Conservation (phyloP, 495 filamentous ascomycete species). For the Tuber melanosporum region DNA sequence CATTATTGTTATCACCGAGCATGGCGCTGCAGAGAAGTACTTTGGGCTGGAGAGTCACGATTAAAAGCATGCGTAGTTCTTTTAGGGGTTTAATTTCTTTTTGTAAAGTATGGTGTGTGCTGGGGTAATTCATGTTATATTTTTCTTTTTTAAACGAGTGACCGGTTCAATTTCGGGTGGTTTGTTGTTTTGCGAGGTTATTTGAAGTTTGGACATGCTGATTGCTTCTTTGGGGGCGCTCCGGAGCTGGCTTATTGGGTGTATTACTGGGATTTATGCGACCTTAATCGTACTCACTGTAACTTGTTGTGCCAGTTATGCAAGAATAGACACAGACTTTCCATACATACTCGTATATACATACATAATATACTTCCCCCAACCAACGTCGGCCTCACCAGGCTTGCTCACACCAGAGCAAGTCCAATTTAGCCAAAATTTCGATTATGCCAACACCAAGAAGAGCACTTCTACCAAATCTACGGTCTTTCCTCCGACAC, state of each 20-base stretch:
- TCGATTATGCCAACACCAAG: background rate
- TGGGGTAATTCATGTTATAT: background rate
- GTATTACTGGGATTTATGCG: background rate
- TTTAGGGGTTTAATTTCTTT: background rate
- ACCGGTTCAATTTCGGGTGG: background rate
- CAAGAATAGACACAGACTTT: background rate
- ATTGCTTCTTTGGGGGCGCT: background rate
- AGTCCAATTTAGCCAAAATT: too few relatives aligned
- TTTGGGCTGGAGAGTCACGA: background rate
- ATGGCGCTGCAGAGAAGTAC: constrained; percentile 9
- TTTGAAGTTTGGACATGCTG: background rate
- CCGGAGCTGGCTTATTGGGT: background rate
- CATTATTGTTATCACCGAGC: constrained; percentile 13
- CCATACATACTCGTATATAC: background rate
- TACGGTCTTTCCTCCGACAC: background rate
- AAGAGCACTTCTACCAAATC: background rate
- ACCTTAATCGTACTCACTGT: background rate
- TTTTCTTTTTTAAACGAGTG: background rate
- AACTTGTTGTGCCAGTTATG: too few relatives aligned
- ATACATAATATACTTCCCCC: background rate
- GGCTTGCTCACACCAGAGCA: too few relatives aligned
- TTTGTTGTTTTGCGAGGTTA: background rate
- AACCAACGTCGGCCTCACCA: background rate
- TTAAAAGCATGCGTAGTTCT: background rate
- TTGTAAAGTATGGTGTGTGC: background rate